These are phyloP conservation scores for Quercus cerris DNA, from an alignment of 306 rosid genomes.

Conservation along the genomic window DNA sequence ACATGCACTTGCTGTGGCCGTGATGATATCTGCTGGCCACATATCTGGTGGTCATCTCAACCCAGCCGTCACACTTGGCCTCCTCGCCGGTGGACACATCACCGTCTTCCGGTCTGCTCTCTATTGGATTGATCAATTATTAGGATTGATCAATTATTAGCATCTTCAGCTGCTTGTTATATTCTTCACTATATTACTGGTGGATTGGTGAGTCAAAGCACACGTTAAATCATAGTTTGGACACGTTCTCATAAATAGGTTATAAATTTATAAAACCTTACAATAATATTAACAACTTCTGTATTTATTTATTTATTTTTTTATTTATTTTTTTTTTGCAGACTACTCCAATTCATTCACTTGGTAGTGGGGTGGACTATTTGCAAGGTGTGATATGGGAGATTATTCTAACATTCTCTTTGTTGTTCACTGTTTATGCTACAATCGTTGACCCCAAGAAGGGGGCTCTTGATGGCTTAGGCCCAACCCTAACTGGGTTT, in stretches of 20 bases:
- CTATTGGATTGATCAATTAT: slow-evolving; percentile 80
- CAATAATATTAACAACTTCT: too few species aligned
- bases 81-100: slow-evolving; percentile 71
- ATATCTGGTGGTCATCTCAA: slow-evolving; percentile 93
- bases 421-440: too few species aligned
- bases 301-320: too few species aligned
- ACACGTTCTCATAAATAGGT: too few species aligned
- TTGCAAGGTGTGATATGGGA: slow-evolving; percentile 86
- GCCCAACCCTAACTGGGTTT: slow-evolving; percentile 70
- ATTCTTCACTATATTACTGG: slow-evolving; percentile 64
- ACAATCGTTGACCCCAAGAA: slow-evolving; percentile 9
- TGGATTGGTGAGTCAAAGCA: slow-evolving; percentile 45
- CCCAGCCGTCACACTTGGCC: slow-evolving; percentile 84
- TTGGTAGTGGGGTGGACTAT: slow-evolving; percentile 70
- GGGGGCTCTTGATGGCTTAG: slow-evolving; percentile 64
- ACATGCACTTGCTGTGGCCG: slow-evolving; percentile 79
- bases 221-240: background rate
- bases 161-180: slow-evolving; percentile 56
- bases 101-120: slow-evolving; percentile 63
- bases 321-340: slow-evolving; percentile 13
- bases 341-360: slow-evolving; percentile 64
- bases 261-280: too few species aligned
- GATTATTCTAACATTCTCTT: too few species aligned
- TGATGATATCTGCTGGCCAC: slow-evolving; percentile 83
- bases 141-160: slow-evolving; percentile 76